Evolutionary conservation across 73 alveolate species (phyloP).

Genomic region (Tetrahymena thermophila): DNA sequence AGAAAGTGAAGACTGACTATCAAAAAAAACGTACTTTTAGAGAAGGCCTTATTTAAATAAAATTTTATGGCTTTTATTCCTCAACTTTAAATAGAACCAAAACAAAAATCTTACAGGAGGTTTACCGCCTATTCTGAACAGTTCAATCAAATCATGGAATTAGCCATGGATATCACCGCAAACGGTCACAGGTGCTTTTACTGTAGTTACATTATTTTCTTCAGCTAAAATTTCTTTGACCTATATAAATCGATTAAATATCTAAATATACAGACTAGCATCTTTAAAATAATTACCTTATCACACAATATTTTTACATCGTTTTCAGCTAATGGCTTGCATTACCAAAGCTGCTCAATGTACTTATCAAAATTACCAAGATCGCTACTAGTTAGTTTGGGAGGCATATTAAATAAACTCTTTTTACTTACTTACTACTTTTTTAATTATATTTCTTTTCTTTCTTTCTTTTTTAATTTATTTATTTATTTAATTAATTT

Average conservation of each 20-base stretch:
- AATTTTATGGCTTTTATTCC: background rate
- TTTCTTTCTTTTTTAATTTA: background rate
- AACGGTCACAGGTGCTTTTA: slow-evolving; percentile 79
- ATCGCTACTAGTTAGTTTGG: background rate
- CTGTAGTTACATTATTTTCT: slow-evolving; percentile 57
- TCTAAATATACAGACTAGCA: background rate
- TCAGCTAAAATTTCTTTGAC: slow-evolving; percentile 85
- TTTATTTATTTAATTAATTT: background rate
- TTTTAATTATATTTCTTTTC: background rate
- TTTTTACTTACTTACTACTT: background rate
- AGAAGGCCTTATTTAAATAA: background rate
- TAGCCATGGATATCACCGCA: slow-evolving; percentile 98
- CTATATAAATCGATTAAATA: slow-evolving; percentile 3
- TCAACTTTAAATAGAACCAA: background rate
- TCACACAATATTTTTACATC: slow-evolving; percentile 90
- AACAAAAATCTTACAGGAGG: slow-evolving; percentile 40
- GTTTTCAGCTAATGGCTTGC: slow-evolving; percentile 73
- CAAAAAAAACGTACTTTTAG: background rate
- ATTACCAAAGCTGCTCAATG: slow-evolving; percentile 36
- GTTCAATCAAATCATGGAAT: slow-evolving; percentile 85
- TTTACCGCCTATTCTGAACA: slow-evolving; percentile 69
- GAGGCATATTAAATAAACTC: background rate
- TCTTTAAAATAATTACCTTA: slow-evolving; percentile 35
- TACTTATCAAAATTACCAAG: slow-evolving; percentile 37
- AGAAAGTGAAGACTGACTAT: background rate